Evolutionary conservation across 257 asterid genomes (phyloP).

Genomic region (Solanum sejunctum): DNA sequence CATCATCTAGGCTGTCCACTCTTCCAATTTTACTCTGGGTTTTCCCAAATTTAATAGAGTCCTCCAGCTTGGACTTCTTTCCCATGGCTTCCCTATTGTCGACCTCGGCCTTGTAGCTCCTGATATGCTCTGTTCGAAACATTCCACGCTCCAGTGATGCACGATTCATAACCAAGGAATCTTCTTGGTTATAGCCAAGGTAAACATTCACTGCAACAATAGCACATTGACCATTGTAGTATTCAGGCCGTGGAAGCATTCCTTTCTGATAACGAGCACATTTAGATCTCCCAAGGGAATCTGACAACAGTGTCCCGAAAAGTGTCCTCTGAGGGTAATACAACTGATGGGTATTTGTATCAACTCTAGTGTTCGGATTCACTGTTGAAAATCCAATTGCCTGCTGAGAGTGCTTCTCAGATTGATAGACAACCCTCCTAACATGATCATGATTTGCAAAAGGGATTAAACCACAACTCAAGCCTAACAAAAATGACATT

Average conservation of each 20-base stretch:
- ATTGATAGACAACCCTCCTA: constrained; percentile 74
- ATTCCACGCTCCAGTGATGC: constrained; percentile 90
- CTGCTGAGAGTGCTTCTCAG: constrained; percentile 95
- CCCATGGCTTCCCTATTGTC: constrained; percentile 39
- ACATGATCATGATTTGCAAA: constrained; percentile 90
- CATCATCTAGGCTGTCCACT: constrained; percentile 87
- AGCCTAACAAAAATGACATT: constrained; percentile 61
- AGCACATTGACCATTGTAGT: constrained; percentile 84
- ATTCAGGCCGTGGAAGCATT: constrained; percentile 75
- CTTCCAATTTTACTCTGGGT: constrained; percentile 71
- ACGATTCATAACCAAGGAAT: constrained; percentile 89
- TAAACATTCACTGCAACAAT: constrained; percentile 92
- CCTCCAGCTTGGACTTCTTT: constrained; percentile 43
- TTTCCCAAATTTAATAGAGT: constrained; percentile 63
- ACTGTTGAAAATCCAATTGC: constrained; percentile 83
- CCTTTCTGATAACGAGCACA: constrained; percentile 33
- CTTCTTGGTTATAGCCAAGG: constrained; percentile 92
- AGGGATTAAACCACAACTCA: constrained; percentile 87
- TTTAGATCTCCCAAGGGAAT: constrained; percentile 66
- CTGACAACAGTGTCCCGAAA: constrained; percentile 61
- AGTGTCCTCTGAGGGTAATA: constrained; percentile 90
- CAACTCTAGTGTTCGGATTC: constrained; percentile 54
- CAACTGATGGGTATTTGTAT: constrained; percentile 67
- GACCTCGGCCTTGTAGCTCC: constrained; percentile 77
- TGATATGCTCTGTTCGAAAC: constrained; percentile 78